Percentiles rank a stretch among this genome's conserved stretches.
phyloP scores from a whole-genome alignment of 148 eudicot species.

The Cornus florida region DNA sequence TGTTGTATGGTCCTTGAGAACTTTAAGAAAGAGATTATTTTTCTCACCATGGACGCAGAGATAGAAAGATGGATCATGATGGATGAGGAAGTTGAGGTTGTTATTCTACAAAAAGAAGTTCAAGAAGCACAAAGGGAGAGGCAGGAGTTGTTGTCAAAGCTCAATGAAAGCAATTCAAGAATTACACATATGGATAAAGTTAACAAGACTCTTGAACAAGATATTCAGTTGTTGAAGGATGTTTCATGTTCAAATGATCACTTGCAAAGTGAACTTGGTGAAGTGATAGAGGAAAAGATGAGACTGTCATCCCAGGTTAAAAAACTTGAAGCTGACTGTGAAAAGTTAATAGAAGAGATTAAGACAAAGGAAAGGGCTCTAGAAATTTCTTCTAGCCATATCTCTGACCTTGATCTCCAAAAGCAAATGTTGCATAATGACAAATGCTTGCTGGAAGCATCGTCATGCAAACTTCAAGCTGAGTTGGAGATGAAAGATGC shows the following conservation, averaged over 20 bases:
- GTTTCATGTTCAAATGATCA: conserved; percentile 22
- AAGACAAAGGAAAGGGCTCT: conserved; percentile 33
- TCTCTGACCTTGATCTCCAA: conserved; percentile 33
- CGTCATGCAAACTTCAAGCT: conserved; percentile 26
- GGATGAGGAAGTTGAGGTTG: conserved; percentile 47
- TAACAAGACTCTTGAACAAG: conserved; percentile 27
- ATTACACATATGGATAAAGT: conserved; percentile 14
- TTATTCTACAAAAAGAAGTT: conserved; percentile 33
- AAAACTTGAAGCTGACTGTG: conserved; percentile 29
- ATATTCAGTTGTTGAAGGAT: conserved; percentile 19
- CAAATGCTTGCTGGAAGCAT: conserved; percentile 22
- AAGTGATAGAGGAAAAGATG: conserved; percentile 32
- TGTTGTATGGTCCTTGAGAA: conserved; percentile 36
- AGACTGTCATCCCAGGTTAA: conserved; percentile 32
- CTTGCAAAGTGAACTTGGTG: conserved; percentile 28
- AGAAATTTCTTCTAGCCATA: conserved; percentile 27
- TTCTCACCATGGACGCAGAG: conserved; percentile 36
- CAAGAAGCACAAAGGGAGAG: conserved; percentile 23
- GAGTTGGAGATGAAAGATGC: conserved; percentile 31
- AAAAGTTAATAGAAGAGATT: conserved; percentile 23
- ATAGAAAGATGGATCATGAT: conserved; percentile 39
- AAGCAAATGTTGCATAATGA: conserved; percentile 27
- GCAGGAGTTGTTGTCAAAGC: conserved; percentile 19
- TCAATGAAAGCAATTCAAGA: conserved; percentile 11
- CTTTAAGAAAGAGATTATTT: conserved; percentile 44